Base-by-base conservation (phyloP, 257 asterid species). In the Asclepias syriaca region DNA sequence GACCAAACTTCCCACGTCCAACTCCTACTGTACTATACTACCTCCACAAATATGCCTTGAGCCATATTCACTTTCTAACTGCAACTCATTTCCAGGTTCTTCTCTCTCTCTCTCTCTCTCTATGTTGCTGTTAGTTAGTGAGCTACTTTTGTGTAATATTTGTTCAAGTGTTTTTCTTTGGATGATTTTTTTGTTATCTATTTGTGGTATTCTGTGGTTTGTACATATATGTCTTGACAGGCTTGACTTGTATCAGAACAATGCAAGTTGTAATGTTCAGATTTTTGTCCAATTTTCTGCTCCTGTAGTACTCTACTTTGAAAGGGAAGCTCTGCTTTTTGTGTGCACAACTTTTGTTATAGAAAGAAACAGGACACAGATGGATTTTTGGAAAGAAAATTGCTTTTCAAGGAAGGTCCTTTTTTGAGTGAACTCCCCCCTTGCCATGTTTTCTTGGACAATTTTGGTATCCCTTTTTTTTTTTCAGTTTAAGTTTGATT, bases 1-100 rank as follows among this genome's bases (percentile, higher is more conserved):
- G 80, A 74, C 77, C 80, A 48, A 43, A 67, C 7, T 57, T 46
- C 14, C 67, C 55, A 60, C 40, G 39, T 51, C 8, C 76, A 70
- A n/a, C 19, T 48, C 65, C 53, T 21, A 16, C 39, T 34, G 5
- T 34, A 15, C 48, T 43, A 7, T 43, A 6, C 48, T 43, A 43
- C 0, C 48, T 43, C 72, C n/a, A 66, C 69, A 49, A 61, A 45
- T 22, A 54, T 3, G n/a, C 32, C 69, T 12, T 22, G 15, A 6
- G 8, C 65, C 49, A 55, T 19, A 40, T 63, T 16, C 72, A 19
- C 6, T 65, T 46, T 43, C 16, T 6, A 58, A 14, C 46, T 60
- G 63, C 58, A 43, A 37, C 64, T 13, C 0, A 16, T 55, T 27
- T 68, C 56, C 69, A 68, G 75, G 61, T 61, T 74, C 59, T 54